Percentiles rank a stretch among this genome's conserved stretches.
phyloP scores from a whole-genome alignment of 805 yeast genomes.

The Ogataea pini region DNA sequence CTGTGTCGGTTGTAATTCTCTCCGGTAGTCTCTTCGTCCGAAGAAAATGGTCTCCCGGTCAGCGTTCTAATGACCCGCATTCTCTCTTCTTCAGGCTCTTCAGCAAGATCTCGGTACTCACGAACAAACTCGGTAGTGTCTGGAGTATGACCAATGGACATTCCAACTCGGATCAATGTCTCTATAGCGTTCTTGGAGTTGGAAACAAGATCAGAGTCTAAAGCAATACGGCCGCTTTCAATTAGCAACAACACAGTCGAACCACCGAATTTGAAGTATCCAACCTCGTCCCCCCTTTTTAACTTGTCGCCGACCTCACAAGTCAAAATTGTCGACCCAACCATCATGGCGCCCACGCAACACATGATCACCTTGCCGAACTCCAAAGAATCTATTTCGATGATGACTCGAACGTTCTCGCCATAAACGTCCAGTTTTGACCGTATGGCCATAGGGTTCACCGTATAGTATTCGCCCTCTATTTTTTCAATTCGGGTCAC shows the following conservation, averaged over 20 bases:
- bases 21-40: slow-evolving; percentile 12
- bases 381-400: slow-evolving; percentile 72
- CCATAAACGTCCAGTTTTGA: slow-evolving; percentile 89
- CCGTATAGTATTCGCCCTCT: slow-evolving; percentile 92
- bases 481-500: slow-evolving; percentile 67
- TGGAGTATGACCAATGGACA: slow-evolving; percentile 80
- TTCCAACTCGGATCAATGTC: slow-evolving; percentile 85
- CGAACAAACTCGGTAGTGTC: slow-evolving; percentile 51
- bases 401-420: slow-evolving; percentile 77
- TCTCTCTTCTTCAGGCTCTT: slow-evolving; percentile 48
- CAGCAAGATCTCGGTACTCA: slow-evolving; percentile 42
- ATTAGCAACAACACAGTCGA: slow-evolving; percentile 77
- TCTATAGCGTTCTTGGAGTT: slow-evolving; percentile 75
- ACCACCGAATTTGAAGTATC: slow-evolving; percentile 96
- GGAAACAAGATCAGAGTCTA: slow-evolving; percentile 71
- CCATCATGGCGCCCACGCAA: slow-evolving; percentile 98
- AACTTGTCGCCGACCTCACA: slow-evolving; percentile 60
- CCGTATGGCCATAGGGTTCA: slow-evolving; percentile 95
- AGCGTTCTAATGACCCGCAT: slow-evolving; percentile 54
- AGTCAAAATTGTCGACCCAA: slow-evolving; percentile 81
- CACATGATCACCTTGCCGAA: slow-evolving; percentile 79
- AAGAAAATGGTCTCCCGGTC: slow-evolving; percentile 48
- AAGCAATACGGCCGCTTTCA: slow-evolving; percentile 47
- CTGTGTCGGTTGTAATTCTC: slow-evolving; percentile 7
- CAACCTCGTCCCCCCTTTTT: slow-evolving; percentile 77